Percentiles rank a stretch among this genome's conserved stretches.
Conservation (phyloP, 352 stramenopile species). For the Peronosclerospora sorghi region DNA sequence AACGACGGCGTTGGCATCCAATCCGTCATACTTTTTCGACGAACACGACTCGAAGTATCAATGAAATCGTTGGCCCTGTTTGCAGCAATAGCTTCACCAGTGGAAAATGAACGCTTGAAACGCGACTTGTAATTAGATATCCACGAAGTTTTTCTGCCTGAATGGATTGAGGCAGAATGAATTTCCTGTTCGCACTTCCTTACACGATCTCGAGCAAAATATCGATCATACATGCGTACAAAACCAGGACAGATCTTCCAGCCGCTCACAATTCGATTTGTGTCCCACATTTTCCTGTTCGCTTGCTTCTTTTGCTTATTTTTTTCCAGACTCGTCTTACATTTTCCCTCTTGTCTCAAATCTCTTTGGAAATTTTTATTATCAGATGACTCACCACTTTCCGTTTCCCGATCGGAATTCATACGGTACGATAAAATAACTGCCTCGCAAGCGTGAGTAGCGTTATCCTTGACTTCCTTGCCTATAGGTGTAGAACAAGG, state of each 20-base stretch:
- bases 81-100: slow-evolving; percentile 11
- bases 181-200: slow-evolving; percentile 17
- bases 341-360: slow-evolving; percentile 20
- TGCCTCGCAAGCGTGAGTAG: slow-evolving; percentile 1
- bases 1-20: slow-evolving; percentile 26
- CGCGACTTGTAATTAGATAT: slow-evolving; percentile 1
- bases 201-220: slow-evolving; percentile 22
- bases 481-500: slow-evolving; percentile 4
- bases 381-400: slow-evolving; percentile 6
- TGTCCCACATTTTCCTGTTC: slow-evolving; percentile 22
- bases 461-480: slow-evolving; percentile 8
- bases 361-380: slow-evolving; percentile 12
- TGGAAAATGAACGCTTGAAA: slow-evolving; percentile 25
- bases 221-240: slow-evolving; percentile 55
- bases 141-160: slow-evolving; percentile 14
- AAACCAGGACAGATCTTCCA: slow-evolving; percentile 63
- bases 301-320: slow-evolving; percentile 26
- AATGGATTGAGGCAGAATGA: slow-evolving; percentile 4
- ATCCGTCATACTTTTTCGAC: slow-evolving; percentile 32
- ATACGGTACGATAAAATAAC: slow-evolving; percentile 14
- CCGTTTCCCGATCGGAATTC: slow-evolving; percentile 14
- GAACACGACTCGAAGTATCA: slow-evolving; percentile 12
- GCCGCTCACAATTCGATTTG: slow-evolving; percentile 24
- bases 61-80: slow-evolving; percentile 16
- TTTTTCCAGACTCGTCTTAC: slow-evolving; percentile 16